Evolutionary conservation across 2,329 filamentous ascomycete species (phyloP), one percentile per base, ranked within the genome.

Genomic region (Didymella lethalis): DNA sequence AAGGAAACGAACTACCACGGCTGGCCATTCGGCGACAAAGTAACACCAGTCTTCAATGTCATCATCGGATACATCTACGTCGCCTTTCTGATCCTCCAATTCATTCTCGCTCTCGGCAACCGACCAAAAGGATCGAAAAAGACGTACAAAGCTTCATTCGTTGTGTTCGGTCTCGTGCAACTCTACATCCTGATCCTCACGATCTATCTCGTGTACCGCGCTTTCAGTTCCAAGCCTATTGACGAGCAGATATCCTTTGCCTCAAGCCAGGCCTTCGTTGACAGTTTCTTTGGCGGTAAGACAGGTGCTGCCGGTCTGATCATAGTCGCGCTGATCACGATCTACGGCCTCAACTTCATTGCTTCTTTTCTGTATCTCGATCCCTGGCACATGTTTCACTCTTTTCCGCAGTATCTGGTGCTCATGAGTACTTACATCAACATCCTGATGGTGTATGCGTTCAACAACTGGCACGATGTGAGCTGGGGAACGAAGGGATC

Each of bases 351-450:
- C 31, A 34, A 34, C 31, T 34, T 34, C 6, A 34, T 34, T 11
- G 31, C 31, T 14, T 34, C 31, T 16, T 96, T 97, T 85, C 82
- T 97, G 79, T 97, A 97, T 81, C 84, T 97, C 68, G 94, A 98
- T 78, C 94, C 94, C 28, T 98, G 94, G 94, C 94, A 97, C 85
- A 97, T 97, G 94, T 96, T 97, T 83, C 94, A 94, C 76, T 97
- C 93, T 2, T 98, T 96, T 86, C 90, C 90, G n/a, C 87, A 90
- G 74, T 97, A 97, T 78, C 83, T 97, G 69, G 81, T 96, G 57
- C 86, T 96, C 73, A 93, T 94, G 85, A 96, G 93, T 16, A 95
- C 92, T 14, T 97, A 97, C 82, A 93, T 96, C 87, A 98, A 97
- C 84, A 94, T 98, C 69, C 88, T 98, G 72, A 97, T 96, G 86